Percentiles rank a stretch among this genome's conserved stretches.
Conservation (phyloP, 1,139 yeast genomes). For the Candida pseudoviswanathii region DNA sequence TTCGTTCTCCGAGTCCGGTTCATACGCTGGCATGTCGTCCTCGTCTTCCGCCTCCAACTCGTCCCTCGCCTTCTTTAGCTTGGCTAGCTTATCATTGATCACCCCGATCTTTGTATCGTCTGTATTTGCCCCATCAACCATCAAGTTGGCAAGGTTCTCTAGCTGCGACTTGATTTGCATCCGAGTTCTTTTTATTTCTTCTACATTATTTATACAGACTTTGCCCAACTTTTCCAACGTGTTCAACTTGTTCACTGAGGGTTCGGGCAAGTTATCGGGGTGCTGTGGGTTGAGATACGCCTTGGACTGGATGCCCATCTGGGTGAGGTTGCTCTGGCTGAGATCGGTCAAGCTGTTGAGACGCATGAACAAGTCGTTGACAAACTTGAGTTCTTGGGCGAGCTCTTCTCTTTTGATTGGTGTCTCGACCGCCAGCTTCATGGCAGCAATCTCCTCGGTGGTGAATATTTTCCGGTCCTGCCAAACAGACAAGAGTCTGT, state of each 20-base stretch:
- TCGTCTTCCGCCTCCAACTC: constrained; percentile 49
- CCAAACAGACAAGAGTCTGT: constrained; percentile 75
- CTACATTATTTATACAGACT: constrained; percentile 36
- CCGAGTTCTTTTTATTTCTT: constrained; percentile 42
- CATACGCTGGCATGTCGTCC: constrained; percentile 17
- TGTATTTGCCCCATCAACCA: constrained; percentile 45
- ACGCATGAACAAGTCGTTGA: constrained; percentile 36
- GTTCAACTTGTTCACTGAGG: constrained; percentile 50
- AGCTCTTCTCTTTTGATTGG: constrained; percentile 17
- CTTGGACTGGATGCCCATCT: constrained; percentile 46
- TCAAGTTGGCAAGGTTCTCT: constrained; percentile 39
- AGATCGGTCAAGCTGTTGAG: constrained; percentile 32
- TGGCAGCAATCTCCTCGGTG: constrained; percentile 40
- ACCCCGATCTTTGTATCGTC: constrained; percentile 47
- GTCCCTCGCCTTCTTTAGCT: constrained; percentile 40
- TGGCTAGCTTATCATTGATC: constrained; percentile 40
- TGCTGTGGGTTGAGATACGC: constrained; percentile 44
- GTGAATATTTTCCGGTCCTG: constrained; percentile 63
- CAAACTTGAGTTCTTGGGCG: constrained; percentile 41
- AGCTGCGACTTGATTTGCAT: constrained; percentile 43
- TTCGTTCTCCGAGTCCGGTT: constrained; percentile 27
- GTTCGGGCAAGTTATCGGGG: constrained; percentile 54
- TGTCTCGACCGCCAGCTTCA: constrained; percentile 32
- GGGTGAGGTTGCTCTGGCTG: constrained; percentile 41
- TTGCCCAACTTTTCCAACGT: constrained; percentile 46